Conservation (phyloP, 192 early-diverging fungal species). For the Umbelopsis sp. region DNA sequence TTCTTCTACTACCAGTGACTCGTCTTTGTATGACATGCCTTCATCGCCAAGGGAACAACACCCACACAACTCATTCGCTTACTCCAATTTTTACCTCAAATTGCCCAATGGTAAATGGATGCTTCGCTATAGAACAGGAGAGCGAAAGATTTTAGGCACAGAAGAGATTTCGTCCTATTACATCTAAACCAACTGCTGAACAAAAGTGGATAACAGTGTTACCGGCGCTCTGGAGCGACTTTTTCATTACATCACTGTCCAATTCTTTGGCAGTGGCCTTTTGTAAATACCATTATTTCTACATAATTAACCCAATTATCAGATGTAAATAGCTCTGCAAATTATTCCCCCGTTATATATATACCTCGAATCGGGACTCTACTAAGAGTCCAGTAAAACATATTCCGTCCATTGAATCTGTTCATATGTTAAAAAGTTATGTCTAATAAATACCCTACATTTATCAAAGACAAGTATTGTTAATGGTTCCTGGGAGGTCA, state of each 20-base stretch:
- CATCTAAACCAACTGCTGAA: neutral
- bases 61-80: slow-evolving; percentile 25
- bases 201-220: neutral
- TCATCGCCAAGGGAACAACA: neutral
- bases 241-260: neutral
- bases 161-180: slow-evolving; percentile 36
- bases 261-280: neutral
- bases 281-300: too few species aligned
- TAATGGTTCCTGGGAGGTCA: too few species aligned
- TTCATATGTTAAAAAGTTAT: too few species aligned
- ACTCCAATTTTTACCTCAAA: slow-evolving; percentile 43
- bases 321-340: too few species aligned
- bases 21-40: neutral
- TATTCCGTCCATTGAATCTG: too few species aligned
- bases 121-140: slow-evolving; percentile 38
- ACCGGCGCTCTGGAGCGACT: slow-evolving; percentile 4
- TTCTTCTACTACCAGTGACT: neutral
- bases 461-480: too few species aligned
- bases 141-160: slow-evolving; percentile 39
- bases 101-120: slow-evolving; percentile 42
- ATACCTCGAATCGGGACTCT: too few species aligned
- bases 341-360: too few species aligned
- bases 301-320: too few species aligned
- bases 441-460: too few species aligned
- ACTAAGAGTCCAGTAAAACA: too few species aligned